phyloP scores from a whole-genome alignment of 2,329 filamentous ascomycete genomes.

The Lachnum nothofagi region DNA sequence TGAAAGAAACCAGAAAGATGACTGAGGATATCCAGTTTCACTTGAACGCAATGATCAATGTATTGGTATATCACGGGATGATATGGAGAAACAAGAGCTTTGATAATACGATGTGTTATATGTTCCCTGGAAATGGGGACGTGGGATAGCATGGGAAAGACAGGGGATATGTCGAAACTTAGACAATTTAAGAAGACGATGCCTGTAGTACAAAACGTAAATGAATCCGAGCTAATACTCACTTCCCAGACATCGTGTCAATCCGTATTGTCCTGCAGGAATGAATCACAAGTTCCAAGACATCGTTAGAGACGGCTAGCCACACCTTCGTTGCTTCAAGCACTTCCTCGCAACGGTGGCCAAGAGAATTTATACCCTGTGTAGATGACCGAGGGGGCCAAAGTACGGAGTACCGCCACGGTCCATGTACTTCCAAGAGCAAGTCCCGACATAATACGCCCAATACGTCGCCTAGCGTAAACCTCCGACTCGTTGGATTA shows the following conservation, averaged over 20 bases:
- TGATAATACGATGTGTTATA: no score
- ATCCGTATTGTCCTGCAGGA: background rate
- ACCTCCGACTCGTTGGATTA: constrained; percentile 1
- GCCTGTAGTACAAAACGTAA: background rate
- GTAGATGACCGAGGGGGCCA: background rate
- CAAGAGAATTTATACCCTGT: background rate
- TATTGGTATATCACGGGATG: no score
- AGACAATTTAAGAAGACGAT: no score
- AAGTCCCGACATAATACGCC: constrained; percentile 12
- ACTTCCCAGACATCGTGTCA: background rate
- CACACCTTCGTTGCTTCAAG: constrained; percentile 10
- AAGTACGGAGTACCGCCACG: constrained; percentile 11
- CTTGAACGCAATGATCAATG: no score
- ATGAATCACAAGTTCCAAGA: constrained; percentile 8
- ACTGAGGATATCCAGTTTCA: no score
- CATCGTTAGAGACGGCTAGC: constrained; percentile 5
- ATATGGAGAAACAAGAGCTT: no score
- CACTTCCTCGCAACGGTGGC: constrained; percentile 3
- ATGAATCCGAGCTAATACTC: background rate
- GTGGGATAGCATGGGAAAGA: no score
- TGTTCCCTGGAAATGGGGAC: no score
- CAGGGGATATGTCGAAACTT: no score
- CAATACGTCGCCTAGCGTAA: background rate
- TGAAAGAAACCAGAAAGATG: no score
- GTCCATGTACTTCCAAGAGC: constrained; percentile 16